Conservation (phyloP, 305 asterid species). For the Andrographis paniculata region DNA sequence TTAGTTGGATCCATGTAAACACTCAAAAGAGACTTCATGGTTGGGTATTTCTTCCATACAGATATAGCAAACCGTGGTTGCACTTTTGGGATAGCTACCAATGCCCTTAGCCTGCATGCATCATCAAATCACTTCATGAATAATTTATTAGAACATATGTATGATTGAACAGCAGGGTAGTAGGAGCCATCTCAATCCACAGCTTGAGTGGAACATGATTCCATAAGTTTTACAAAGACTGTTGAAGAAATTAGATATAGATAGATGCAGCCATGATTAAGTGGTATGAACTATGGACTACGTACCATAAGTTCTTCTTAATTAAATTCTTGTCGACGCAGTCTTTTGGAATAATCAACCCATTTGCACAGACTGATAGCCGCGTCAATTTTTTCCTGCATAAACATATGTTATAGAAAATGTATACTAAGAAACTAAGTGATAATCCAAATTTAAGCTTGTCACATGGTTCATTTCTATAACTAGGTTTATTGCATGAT, state of each 20-base stretch:
- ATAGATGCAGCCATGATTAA: too few species aligned
- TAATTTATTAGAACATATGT: too few species aligned
- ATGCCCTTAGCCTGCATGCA: conserved; percentile 71
- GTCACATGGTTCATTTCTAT: conserved; percentile 5
- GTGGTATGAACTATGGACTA: conserved; percentile 6
- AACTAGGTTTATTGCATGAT: conserved; percentile 9
- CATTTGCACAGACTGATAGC: conserved; percentile 88
- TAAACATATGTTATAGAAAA: conserved; percentile 6
- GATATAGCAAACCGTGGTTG: conserved; percentile 91
- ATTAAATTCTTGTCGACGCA: conserved; percentile 62
- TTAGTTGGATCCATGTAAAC: conserved; percentile 85
- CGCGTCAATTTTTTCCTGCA: conserved; percentile 72
- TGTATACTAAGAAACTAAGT: conserved; percentile 11
- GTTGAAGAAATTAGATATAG: conserved; percentile 7
- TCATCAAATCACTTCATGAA: neutral
- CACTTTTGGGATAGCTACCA: conserved; percentile 85
- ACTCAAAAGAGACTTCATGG: conserved; percentile 85
- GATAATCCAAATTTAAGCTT: conserved; percentile 5
- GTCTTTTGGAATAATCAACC: conserved; percentile 63
- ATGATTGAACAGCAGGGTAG: too few species aligned
- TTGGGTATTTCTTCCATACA: conserved; percentile 86
- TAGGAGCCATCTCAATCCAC: too few species aligned
- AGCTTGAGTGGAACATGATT: too few species aligned
- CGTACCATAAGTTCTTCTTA: conserved; percentile 75
- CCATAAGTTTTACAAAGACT: conserved; percentile 2